Conservation (phyloP, 2,329 filamentous ascomycete genomes). For the Colletotrichum limetticola region DNA sequence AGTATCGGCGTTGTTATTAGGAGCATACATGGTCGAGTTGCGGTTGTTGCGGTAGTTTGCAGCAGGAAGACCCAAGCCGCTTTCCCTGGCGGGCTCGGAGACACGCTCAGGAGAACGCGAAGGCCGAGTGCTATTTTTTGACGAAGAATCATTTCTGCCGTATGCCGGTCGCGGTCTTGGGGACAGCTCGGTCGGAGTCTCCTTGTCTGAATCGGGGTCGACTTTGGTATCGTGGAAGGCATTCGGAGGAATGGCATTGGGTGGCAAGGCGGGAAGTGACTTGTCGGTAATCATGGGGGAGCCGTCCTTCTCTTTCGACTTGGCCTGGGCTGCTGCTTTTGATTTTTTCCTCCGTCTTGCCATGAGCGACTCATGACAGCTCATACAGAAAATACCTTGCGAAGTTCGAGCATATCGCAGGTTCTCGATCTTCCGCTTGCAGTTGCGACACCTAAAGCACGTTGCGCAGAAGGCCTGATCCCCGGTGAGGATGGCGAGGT, state of each 20-base stretch:
- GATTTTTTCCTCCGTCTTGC: slow-evolving; percentile 88
- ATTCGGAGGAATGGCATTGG: slow-evolving; percentile 73
- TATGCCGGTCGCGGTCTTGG: slow-evolving; percentile 67
- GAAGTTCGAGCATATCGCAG: slow-evolving; percentile 96
- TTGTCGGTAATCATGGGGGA: slow-evolving; percentile 85
- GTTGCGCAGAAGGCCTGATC: slow-evolving; percentile 98
- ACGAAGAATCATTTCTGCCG: slow-evolving; percentile 63
- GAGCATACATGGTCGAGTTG: slow-evolving; percentile 73
- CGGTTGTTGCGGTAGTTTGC: slow-evolving; percentile 83
- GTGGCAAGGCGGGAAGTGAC: slow-evolving; percentile 89
- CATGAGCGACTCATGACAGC: slow-evolving; percentile 97
- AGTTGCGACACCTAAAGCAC: slow-evolving; percentile 97
- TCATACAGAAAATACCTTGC: slow-evolving; percentile 99
- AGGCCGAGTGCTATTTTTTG: slow-evolving; percentile 63
- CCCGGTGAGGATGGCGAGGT: slow-evolving; percentile 94
- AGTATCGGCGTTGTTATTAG: slow-evolving; percentile 51
- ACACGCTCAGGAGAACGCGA: slow-evolving; percentile 66
- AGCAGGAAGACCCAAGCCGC: slow-evolving; percentile 76
- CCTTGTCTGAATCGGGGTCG: slow-evolving; percentile 65
- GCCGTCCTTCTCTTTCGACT: slow-evolving; percentile 70
- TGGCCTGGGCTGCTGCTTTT: slow-evolving; percentile 72
- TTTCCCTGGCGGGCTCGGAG: slow-evolving; percentile 57
- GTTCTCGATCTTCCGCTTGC: slow-evolving; percentile 99
- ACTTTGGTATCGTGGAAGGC: slow-evolving; percentile 70
- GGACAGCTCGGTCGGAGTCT: slow-evolving; percentile 76